phyloP scores from a whole-genome alignment of 139 green algal species.

The Chlamydomonas incerta region DNA sequence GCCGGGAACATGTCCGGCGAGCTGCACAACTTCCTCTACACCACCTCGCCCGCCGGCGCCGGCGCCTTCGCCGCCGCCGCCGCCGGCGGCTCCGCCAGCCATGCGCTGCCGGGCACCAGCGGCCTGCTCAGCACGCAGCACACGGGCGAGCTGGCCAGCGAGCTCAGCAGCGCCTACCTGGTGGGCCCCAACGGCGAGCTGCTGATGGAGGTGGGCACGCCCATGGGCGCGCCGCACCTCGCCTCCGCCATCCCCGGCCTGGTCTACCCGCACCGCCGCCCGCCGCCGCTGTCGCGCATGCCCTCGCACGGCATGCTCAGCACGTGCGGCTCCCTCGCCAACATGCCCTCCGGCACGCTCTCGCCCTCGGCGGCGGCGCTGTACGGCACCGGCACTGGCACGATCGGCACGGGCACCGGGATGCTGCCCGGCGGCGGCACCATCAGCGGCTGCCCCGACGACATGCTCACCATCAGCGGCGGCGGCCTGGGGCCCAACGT shows the following conservation, averaged over 20 bases:
- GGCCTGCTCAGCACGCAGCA: neutral
- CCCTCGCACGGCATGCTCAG: neutral
- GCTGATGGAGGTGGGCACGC: conserved; percentile 8
- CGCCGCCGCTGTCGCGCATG: neutral
- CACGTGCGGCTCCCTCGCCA: neutral
- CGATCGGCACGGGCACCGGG: too few relatives aligned
- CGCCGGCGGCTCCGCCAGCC: too few relatives aligned
- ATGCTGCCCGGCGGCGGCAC: too few relatives aligned
- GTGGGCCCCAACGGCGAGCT: neutral
- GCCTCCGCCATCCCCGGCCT: neutral
- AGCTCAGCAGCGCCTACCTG: neutral
- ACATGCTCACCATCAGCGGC: neutral
- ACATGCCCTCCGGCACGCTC: neutral
- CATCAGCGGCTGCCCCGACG: too few relatives aligned
- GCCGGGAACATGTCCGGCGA: too few relatives aligned
- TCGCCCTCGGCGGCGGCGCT: neutral
- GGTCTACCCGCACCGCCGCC: conserved; percentile 19
- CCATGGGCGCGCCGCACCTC: conserved; percentile 4
- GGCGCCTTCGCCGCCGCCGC: neutral
- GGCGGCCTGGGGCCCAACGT: too few relatives aligned
- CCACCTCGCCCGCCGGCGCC: too few relatives aligned
- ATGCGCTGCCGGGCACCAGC: neutral
- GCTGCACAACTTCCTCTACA: too few relatives aligned
- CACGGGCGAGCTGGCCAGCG: too few relatives aligned
- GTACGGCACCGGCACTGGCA: neutral